phyloP scores from a whole-genome alignment of 371 early-diverging fungal genomes.

The Mortierella sp. region DNA sequence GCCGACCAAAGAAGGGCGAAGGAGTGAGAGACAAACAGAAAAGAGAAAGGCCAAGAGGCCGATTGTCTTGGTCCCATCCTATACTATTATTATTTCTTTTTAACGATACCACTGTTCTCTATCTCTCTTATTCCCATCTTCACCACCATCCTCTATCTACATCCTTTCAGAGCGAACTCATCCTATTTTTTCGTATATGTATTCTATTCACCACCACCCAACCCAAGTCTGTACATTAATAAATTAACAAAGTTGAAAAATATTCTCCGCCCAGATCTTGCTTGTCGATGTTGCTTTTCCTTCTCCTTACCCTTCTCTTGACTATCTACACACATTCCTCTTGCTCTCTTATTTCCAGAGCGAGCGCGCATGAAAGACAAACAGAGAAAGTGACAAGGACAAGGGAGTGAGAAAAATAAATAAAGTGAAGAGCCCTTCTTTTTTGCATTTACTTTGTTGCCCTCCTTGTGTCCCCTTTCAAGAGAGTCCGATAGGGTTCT shows the following conservation, averaged over 20 bases:
- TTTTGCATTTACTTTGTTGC: no score
- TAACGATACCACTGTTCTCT: background rate
- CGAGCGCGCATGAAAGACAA: no score
- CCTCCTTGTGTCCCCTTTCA: no score
- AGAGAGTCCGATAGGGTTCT: background rate
- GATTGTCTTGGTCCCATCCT: background rate
- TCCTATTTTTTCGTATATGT: background rate
- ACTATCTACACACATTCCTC: background rate
- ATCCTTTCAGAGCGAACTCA: background rate
- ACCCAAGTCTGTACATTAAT: background rate
- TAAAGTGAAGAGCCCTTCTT: background rate
- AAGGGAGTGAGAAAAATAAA: background rate
- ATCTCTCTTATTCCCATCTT: background rate
- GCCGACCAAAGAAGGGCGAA: conserved; percentile 9
- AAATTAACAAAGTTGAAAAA: background rate
- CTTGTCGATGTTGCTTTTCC: background rate
- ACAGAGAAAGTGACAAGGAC: no score
- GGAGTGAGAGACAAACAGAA: background rate
- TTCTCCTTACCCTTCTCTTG: background rate
- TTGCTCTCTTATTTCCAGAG: no score
- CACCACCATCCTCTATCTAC: background rate
- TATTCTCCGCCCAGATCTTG: conserved; percentile 9
- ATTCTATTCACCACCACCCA: background rate
- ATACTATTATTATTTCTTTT: no score
- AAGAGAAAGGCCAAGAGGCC: background rate